Evolutionary conservation across 1,139 yeast species (phyloP), one percentile per base, ranked within the genome.

Genomic region (Waltiozyma sp.): DNA sequence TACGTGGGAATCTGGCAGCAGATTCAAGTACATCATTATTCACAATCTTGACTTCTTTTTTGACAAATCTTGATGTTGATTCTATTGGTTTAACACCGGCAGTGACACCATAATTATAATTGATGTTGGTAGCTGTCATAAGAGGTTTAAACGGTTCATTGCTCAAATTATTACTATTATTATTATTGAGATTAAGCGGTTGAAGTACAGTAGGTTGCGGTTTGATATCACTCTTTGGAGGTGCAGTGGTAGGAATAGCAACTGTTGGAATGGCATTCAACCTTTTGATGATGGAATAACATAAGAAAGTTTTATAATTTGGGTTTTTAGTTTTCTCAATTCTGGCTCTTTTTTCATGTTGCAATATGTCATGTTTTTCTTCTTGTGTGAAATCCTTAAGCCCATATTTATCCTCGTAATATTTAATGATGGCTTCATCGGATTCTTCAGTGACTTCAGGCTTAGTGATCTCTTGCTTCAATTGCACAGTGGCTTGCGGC

Each of bases 11-110:
- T 41, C 66, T 64, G 10, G 63, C 52, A 1, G 80, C 68, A 11
- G 68, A 57, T n/a, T 66, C 68, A 0, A 69, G 49, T 1, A 77
- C 77, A 35, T 72, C 73, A 15, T 56, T 50, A 44, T 67, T 73
- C 48, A 69, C 59, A 16, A 79, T 65, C 1, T 56, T 57, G 3
- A 64, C 50, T 28, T 55, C 51, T 21, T 45, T 48, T 43, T 49
- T 49, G 11, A 42, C 43, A 19, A 48, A 45, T 37, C 45, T 44
- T 16, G 39, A 38, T n/a, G 31, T 38, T 6, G 19, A 28, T 39
- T 31, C 18, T 28, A 19, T 21, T 35, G 18, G 38, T 34, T 41
- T 31, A n/a, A n/a, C n/a, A n/a, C n/a, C n/a, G n/a, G n/a, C n/a
- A n/a, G n/a, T n/a, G n/a, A n/a, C n/a, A n/a, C n/a, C n/a, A n/a